Evolutionary conservation across 768 basidiomycete genomes (phyloP), one percentile per base, ranked within the genome.

Genomic region (Favolaschia claudopus): DNA sequence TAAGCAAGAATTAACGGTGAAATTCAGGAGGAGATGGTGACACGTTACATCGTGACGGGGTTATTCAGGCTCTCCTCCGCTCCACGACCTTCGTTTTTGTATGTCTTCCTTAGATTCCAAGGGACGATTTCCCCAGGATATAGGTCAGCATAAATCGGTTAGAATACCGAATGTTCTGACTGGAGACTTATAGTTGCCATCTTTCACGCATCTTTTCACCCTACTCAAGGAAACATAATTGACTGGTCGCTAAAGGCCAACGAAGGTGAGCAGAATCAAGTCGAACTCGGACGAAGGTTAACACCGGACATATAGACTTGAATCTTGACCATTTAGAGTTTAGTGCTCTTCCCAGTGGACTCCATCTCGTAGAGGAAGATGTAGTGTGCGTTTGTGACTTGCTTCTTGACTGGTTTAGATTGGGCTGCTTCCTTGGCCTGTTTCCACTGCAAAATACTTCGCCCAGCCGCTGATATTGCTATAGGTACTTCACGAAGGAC

Each of bases 191-290:
- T 64, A 93, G 92, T 91, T 68, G 89, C 91, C 12, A 89, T 93
- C 70, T 93, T 93, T 61, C 91, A 93, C 73, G 82, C 88, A 17
- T 91, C 91, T 7, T 94, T 94, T 67, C 92, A 94, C 74, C 89
- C 91, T 1, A 94, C 91, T 20, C 82, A 85, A 63, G 92, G 92
- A 14, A 93, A 92, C 70, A 70, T 87, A 14, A 77, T 93, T 14
- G 92, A 93, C 72, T 94, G 93, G 92, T 85, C 81, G 39, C 69
- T 89, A 28, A 91, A 87, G 67, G 85, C 86, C 9, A 85, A 78
- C 69, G 83, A 91, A 58, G 89, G 91, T 88, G 46, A 39, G 81
- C 38, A 38, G 80, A 65, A 15, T 19, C 9, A n/a, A n/a, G n/a
- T 36, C 4, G 14, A 8, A 27, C 14, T 48, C 19, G 31, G 19